Evolutionary conservation across 345 rosid genomes (phyloP), one percentile per base, ranked within the genome.

Genomic region (Eutrema yunnanense): DNA sequence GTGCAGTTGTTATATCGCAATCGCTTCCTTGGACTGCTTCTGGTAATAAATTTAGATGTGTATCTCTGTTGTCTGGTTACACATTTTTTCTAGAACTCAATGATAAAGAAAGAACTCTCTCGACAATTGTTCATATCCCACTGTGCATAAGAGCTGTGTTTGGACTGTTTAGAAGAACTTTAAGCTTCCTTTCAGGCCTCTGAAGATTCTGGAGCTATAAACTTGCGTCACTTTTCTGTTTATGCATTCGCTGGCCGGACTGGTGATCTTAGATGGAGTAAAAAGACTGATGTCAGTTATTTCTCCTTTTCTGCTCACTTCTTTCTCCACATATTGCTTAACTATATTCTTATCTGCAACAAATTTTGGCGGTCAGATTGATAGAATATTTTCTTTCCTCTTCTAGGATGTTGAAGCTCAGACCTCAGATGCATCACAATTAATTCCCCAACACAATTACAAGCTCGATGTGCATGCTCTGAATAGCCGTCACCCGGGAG

Each of bases 401-500:
- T 12, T 75, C 46, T 73, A 95, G 98, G 86, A 96, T 81, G 69
- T 85, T 79, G 97, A 88, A 78, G 86, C 86, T 33, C 82, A 83
- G 44, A 64, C 92, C 66, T 73, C 89, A 69, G 98, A 90, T 82
- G 86, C 87, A 44, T 85, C 90, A 9, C 87, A 87, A 67, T 75
- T 96, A 73, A 85, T 90, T 79, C 98, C 99, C 4, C 99, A 96
- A 67, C 99, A 92, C 73, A 92, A 90, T 79, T 96, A 95, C 92
- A 96, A 87, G 83, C 94, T 96, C 40, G 96, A 92, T 77, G 97
- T 78, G 57, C 91, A 92, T 74, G 80, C 98, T 12, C 50, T 90
- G 53, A 92, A 90, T 79, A 88, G 81, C 63, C 94, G 91, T 75
- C 99, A 82, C 34, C 98, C 97, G 37, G 98, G 96, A 76, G 94